Evolutionary conservation across 257 asterid species (phyloP), one percentile per base, ranked within the genome.

Genomic region (Lithospermum erythrorhizon): DNA sequence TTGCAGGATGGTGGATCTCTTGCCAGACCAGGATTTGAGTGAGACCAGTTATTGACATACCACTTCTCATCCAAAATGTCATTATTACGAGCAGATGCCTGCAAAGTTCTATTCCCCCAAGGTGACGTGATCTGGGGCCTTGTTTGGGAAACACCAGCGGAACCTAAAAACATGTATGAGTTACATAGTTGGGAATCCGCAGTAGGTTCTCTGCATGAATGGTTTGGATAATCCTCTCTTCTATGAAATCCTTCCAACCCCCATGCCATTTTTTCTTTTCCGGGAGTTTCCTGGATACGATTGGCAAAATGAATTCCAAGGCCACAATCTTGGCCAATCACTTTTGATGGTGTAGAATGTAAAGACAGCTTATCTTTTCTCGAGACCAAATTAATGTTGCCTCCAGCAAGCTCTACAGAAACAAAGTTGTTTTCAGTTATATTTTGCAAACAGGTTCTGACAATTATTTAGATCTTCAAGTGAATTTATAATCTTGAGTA

Each of bases 71-170:
- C 78, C 70, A 74, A 65, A 57, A 64, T 56, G 59, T 83, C 81
- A 53, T 70, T 78, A 64, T 67, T 65, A 61, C 65, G 82, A 58
- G 76, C 61, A 64, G 73, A 71, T 48, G 71, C 47, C 61, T 62
- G 79, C 57, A 74, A 60, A 66, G 70, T 70, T 69, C 69, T 75
- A 62, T 73, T 90, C 61, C 73, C 82, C 94, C 87, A 78, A 30
- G 94, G 66, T 14, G 89, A 65, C 63, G 69, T 78, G 11, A 79
- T 48, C 20, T 84, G 87, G 15, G 84, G 70, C 84, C 82, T 76
- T 14, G 85, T 68, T 65, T 78, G 69, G 57, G 81, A 48, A 55
- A 68, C 70, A 57, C 72, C 63, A 25, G 90, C 59, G 29, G 89
- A 74, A 70, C 70, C 70, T 21, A 62, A 67, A 63, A 72, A 79